Base-by-base conservation (phyloP, 805 yeast species). In the Saccharomycopsis oosterbeekiorum region DNA sequence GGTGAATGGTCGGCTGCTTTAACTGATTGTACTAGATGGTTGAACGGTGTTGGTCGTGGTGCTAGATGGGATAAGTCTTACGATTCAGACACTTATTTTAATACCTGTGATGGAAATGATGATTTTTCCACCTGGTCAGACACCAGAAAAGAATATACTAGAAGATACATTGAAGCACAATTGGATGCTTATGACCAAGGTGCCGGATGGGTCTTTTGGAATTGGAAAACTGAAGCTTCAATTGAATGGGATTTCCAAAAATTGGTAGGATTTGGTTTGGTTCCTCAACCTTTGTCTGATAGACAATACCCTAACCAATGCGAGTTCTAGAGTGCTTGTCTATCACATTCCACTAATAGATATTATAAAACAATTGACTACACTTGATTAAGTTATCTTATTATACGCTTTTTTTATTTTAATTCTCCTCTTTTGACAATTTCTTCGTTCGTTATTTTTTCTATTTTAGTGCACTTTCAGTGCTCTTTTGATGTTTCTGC, bases 1-100 rank as follows among this genome's bases (percentile, higher is more conserved):
- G 89, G 90, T 2, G 90, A 85, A 71, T 85, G 85, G 85, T 78
- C 84, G 21, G 89, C 84, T 21, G 89, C 86, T 6, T 74, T 85
- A 56, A 85, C 89, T 0, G 91, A 85, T 68, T 85, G 89, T 71
- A 82, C 88, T 3, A 75, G 74, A 26, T 85, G 88, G 89, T 70
- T 85, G 59, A 85, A 85, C 67, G 89, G 89, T 58, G 83, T 84
- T 15, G 85, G 85, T 2, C 73, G 82, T 29, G 88, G 88, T n/a
- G 76, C 88, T 1, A 76, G 90, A 60, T 85, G 76, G 67, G 86
- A 79, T 53, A 84, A 81, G 0, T 72, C 80, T 2, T 81, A 73
- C 65, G 41, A 58, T n/a, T 19, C 17, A 39, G 59, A 50, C 24
- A 21, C 34, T 24, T 17, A 17, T 41, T 36, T 55, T 12, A 65